These are phyloP conservation scores for Centrapalus pauciflorus DNA, from an alignment of 129 eudicot species.

Conservation along the genomic window DNA sequence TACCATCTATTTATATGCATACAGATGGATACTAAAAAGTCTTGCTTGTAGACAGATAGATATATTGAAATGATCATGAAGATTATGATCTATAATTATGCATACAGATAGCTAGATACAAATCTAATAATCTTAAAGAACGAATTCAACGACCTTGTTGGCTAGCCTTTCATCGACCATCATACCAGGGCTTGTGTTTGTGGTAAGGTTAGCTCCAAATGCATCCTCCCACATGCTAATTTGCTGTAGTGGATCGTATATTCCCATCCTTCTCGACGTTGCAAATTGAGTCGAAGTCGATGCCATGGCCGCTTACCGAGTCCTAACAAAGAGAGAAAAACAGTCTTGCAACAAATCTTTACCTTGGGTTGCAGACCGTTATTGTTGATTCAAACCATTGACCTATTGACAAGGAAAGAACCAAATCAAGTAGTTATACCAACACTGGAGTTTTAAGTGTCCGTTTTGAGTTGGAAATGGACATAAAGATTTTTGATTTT, in stretches of 20 bases:
- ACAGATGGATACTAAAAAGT: neutral
- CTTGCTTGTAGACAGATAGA: no score
- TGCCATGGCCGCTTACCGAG: slow-evolving; percentile 43
- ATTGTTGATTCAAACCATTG: no score
- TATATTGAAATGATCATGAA: neutral
- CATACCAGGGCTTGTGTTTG: slow-evolving; percentile 30
- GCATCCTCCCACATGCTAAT: slow-evolving; percentile 83
- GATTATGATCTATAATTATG: neutral
- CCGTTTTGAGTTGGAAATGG: neutral
- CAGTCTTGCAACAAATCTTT: no score
- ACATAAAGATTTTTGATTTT: no score
- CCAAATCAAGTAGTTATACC: no score
- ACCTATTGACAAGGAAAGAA: no score
- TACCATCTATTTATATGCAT: neutral
- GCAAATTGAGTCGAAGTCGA: slow-evolving; percentile 71
- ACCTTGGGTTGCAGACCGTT: no score
- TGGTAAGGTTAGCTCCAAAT: slow-evolving; percentile 41
- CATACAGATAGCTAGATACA: neutral
- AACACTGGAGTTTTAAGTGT: no score
- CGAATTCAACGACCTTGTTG: slow-evolving; percentile 48
- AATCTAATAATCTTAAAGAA: neutral
- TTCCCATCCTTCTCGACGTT: slow-evolving; percentile 65
- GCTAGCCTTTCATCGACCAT: slow-evolving; percentile 33
- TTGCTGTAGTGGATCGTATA: slow-evolving; percentile 73
- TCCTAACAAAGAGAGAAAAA: neutral